These are phyloP conservation scores for Tubosaeta sp. DNA, from an alignment of 768 basidiomycete species.

Conservation along the genomic window DNA sequence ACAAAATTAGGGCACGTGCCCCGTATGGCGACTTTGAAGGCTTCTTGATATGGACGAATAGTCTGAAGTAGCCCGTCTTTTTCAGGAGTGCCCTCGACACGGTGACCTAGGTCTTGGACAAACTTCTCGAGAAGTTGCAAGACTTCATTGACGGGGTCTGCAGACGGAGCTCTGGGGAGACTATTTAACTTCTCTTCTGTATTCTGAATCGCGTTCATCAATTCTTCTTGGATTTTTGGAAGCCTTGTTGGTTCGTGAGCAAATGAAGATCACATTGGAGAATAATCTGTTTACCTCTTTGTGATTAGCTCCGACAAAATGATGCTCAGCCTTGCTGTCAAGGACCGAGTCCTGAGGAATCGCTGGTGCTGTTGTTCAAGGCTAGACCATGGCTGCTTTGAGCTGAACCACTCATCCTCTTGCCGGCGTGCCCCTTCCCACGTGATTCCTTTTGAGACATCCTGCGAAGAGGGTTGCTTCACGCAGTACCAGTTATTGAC, in stretches of 20 bases:
- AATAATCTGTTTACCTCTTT: slow-evolving; percentile 43
- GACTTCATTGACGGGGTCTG: slow-evolving; percentile 56
- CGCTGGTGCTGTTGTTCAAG: slow-evolving; percentile 47
- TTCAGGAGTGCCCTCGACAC: slow-evolving; percentile 52
- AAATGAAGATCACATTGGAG: not conserved
- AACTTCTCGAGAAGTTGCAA: slow-evolving; percentile 46
- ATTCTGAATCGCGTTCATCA: slow-evolving; percentile 40
- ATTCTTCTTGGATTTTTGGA: slow-evolving; percentile 57
- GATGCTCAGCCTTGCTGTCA: slow-evolving; percentile 54
- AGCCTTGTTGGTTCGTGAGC: slow-evolving; percentile 38
- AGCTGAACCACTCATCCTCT: slow-evolving; percentile 58
- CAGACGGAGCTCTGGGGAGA: slow-evolving; percentile 51
- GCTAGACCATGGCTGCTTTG: slow-evolving; percentile 49
- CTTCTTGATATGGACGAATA: slow-evolving; percentile 46
- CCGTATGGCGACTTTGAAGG: slow-evolving; percentile 46
- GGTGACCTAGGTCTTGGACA: slow-evolving; percentile 36
- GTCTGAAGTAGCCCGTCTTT: slow-evolving; percentile 50
- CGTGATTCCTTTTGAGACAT: slow-evolving; percentile 25
- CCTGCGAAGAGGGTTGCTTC: slow-evolving; percentile 36
- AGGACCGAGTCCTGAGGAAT: slow-evolving; percentile 51
- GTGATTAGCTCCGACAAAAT: slow-evolving; percentile 62
- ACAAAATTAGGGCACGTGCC: slow-evolving; percentile 55
- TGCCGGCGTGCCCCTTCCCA: slow-evolving; percentile 57
- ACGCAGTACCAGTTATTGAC: slow-evolving; percentile 36
- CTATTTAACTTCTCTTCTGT: slow-evolving; percentile 31